A percentile compares a stretch with the other conserved stretches of the same genome.
These are phyloP conservation scores for Besnoitia besnoiti DNA, from an alignment of 169 alveolate genomes.

Conservation along the genomic window DNA sequence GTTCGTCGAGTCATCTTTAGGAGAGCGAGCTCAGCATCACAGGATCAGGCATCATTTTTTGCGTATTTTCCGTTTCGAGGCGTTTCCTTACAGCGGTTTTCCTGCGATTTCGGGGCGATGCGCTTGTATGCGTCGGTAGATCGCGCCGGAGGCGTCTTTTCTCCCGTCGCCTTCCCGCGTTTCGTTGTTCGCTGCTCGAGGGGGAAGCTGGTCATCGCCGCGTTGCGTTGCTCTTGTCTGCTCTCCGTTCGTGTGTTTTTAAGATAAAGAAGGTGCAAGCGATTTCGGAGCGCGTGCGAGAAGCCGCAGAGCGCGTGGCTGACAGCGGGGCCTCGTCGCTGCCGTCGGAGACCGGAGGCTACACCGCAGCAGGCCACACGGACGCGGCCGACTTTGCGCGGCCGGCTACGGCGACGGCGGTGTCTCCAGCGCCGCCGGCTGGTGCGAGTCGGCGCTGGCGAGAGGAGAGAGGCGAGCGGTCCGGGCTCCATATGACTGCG, in stretches of 20 bases:
- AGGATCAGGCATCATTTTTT: no score
- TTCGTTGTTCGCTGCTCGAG: no score
- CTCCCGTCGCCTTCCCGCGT: no score
- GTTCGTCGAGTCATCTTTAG: no score
- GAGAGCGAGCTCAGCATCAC: no score
- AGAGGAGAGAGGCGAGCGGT: not conserved
- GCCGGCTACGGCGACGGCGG: not conserved
- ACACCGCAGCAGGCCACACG: not conserved
- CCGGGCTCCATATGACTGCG: not conserved
- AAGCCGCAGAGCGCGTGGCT: conserved; percentile 55
- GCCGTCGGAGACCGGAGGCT: not conserved
- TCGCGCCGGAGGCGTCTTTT: no score
- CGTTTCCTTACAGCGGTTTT: no score
- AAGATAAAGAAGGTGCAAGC: conserved; percentile 53
- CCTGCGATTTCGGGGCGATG: no score
- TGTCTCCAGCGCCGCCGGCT: not conserved
- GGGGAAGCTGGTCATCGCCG: no score
- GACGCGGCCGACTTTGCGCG: not conserved
- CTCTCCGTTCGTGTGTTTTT: not conserved
- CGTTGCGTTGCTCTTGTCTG: not conserved
- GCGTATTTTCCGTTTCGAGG: no score
- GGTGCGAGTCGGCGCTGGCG: not conserved
- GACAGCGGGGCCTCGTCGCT: not conserved
- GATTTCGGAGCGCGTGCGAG: conserved; percentile 48
- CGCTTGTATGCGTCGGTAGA: no score